Evolutionary conservation across 768 basidiomycete species (phyloP), one percentile per base, ranked within the genome.

Genomic region (Termitomyces sp.): DNA sequence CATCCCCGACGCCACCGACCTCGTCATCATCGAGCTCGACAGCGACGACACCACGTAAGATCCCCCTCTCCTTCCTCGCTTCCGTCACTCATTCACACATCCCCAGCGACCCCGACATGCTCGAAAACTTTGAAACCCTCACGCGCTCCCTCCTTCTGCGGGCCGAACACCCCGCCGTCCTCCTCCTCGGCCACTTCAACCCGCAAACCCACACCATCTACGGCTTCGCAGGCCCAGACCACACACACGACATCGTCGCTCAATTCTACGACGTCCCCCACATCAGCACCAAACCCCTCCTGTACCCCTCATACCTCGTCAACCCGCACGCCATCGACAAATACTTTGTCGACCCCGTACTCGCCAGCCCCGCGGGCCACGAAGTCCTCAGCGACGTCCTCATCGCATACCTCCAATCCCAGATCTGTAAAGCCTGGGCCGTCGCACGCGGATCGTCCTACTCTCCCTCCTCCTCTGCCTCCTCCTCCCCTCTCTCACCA

Each of bases 231-330:
- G 96, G 96, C 2, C 91, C 96, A 1, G 96, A 97, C 70, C 86
- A 93, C 67, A 87, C 87, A 81, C 96, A 99, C 73, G 88, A 82
- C 65, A 76, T 90, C 59, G 95, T 98, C 1, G 92, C 97, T 1
- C 94, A 96, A 70, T 98, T 94, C 78, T 99, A 99, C 78, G 97
- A 99, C 71, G 86, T 98, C 32, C 96, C 96, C 0, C 93, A 98
- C 71, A 79, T 99, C 68, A 92, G 89, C 73, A 83, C 86, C 62
- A 96, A 96, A 74, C 84, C 94, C 13, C 76, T 90, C 35, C 73
- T 96, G 3, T 96, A 93, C 75, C 84, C 90, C 4, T 79, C 86
- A 59, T 98, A 95, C n/a, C n/a, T n/a, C n/a, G n/a, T n/a, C n/a
- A n/a, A n/a, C n/a, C n/a, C n/a, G n/a, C n/a, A n/a, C n/a, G n/a